Evolutionary conservation across 208 protist species (phyloP), one percentile per base, ranked within the genome.

Genomic region (Trypanosomatidae sp.): DNA sequence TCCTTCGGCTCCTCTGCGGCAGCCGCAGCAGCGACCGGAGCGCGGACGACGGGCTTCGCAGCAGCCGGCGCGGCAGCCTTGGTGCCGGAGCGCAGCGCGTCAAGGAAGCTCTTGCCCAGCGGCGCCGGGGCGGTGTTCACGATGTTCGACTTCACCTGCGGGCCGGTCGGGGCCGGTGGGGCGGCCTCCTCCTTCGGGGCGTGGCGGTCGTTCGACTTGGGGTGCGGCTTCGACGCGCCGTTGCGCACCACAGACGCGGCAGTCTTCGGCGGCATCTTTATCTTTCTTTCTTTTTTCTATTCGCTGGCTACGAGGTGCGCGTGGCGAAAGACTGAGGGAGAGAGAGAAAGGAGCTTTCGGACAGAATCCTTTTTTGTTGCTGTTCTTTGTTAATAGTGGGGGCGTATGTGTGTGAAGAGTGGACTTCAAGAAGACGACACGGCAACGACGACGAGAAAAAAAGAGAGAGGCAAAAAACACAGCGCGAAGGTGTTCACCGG

Each of bases 71-170:
- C 71, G 0, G 74, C 72, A 6, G 71, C 22, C 72, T 74, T 78
- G 41, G 53, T 62, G 43, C 77, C 76, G 28, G 81, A 75, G 55
- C 84, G 84, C 62, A 93, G 73, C 4, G 81, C 88, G 30, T 95
- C 86, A n/a, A 92, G 82, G 74, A 95, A 93, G n/a, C 76, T 84
- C 76, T 84, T 87, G 49, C 86, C 87, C 2, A 82, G 79, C 13
- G 82, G 82, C 10, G 88, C 77, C 30, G 82, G 84, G 41, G 88
- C 74, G 15, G 84, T 60, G 77, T 86, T 92, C n/a, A 79, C 71
- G 71, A 91, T 86, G 62, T 88, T 71, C 58, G 85, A 64, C 76
- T 85, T 85, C 64, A 94, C 88, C 49, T 79, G 76, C 2, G 87
- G 86, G 15, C 81, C 86, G 33, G 77, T 78, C n/a, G n/a, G n/a